Evolutionary conservation across 2,329 filamentous ascomycete species (phyloP), one percentile per base, ranked within the genome.

Genomic region (Phaeosphaeriaceae sp.): DNA sequence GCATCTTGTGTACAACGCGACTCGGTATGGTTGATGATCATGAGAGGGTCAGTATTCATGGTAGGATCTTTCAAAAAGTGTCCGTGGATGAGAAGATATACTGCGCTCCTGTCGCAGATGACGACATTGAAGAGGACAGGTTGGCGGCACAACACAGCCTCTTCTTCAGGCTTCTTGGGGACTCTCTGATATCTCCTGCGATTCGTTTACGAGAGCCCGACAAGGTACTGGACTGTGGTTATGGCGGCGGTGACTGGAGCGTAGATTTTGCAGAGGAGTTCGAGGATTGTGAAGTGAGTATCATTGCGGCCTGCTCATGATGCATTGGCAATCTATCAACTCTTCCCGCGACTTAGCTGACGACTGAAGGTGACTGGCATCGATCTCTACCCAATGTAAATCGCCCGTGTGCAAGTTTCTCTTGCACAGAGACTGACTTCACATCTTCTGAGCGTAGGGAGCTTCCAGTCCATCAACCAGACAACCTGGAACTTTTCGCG

Each of bases 171-270:
- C 64, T 78, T 7, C 76, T 74, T 40, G 70, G 68, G 3, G 64
- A 69, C 17, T 53, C 61, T 21, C 56, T 77, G 2, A 73, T 71
- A 42, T 73, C 75, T 50, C 66, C 72, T 25, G 60, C 60, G 9
- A 65, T 79, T 27, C 55, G 66, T 9, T 60, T 69, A 5, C 45
- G 17, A 21, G 52, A 74, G 19, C 77, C 77, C 13, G 54, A 36
- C 11, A 73, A 68, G n/a, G 66, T 78, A 40, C 59, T 79, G 19
- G 77, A 79, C 9, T 79, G 76, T 54, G 77, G 77, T 6, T 79
- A 79, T 61, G 77, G 77, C 27, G 67, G 68, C 33, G 77, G 75
- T 1, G 67, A 76, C 47, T 79, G 77, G 77, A 72, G 69, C 3
- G 66, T 76, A 10, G 68, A 74, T 25, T 70, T 76, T 52, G 77